A percentile compares a stretch with the other conserved stretches of the same genome.
These are phyloP conservation scores for Septoria petroselini DNA, from an alignment of 2,329 filamentous ascomycete species.

Conservation along the genomic window DNA sequence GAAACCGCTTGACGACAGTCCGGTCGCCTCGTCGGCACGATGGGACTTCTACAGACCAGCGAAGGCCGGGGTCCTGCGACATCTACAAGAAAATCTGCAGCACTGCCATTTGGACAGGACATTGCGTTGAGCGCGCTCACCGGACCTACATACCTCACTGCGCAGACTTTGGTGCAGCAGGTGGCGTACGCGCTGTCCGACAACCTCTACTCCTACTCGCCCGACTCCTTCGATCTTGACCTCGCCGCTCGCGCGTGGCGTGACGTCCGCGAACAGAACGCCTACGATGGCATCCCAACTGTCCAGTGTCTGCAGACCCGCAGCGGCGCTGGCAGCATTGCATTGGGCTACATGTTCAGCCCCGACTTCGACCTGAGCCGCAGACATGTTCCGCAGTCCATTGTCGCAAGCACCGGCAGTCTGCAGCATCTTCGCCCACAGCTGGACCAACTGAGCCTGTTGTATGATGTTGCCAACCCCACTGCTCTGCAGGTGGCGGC, in stretches of 20 bases:
- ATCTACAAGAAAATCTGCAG: conserved; percentile 42
- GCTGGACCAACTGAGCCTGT: conserved; percentile 84
- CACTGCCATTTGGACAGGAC: conserved; percentile 53
- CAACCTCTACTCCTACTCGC: conserved; percentile 96
- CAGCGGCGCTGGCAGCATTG: conserved; percentile 82
- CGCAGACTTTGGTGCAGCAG: conserved; percentile 91
- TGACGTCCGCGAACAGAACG: conserved; percentile 67
- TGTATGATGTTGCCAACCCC: conserved; percentile 89
- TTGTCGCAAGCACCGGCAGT: conserved; percentile 81
- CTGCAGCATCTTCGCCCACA: conserved; percentile 76
- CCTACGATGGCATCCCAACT: conserved; percentile 73
- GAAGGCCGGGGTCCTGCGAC: conserved; percentile 19
- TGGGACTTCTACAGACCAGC: conserved; percentile 36
- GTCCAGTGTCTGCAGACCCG: conserved; percentile 82
- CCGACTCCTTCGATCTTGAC: conserved; percentile 89
- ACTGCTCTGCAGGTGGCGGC: conserved; percentile 91
- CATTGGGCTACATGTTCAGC: conserved; percentile 95
- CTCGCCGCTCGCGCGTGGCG: conserved; percentile 77
- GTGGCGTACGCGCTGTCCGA: conserved; percentile 92
- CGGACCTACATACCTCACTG: conserved; percentile 88
- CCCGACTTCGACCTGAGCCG: conserved; percentile 92
- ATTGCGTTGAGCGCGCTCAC: conserved; percentile 60
- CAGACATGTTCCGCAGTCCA: conserved; percentile 84
- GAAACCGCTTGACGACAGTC: conserved; percentile 7
- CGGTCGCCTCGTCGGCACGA: conserved; percentile 32